phyloP scores from a whole-genome alignment of 169 alveolate genomes.

The Perkinsus olseni region DNA sequence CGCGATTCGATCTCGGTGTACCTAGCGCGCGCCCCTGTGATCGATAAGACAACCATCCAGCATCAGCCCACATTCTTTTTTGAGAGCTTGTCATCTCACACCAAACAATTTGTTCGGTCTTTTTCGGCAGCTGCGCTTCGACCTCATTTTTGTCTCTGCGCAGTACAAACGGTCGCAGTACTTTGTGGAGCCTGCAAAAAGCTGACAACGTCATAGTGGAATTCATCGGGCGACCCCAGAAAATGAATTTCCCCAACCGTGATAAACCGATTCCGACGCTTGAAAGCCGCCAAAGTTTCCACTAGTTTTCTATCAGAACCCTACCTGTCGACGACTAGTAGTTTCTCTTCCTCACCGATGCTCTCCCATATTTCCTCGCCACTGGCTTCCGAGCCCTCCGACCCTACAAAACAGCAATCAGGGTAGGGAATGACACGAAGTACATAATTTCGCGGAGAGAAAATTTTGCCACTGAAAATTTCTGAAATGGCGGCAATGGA shows the following conservation, averaged over 20 bases:
- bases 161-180: slow-evolving; percentile 75
- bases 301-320: no score
- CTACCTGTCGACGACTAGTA: slow-evolving; percentile 4
- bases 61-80: slow-evolving; percentile 12
- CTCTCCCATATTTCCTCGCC: slow-evolving; percentile 60
- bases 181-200: slow-evolving; percentile 77
- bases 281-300: no score
- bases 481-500: no score
- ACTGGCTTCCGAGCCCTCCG: slow-evolving; percentile 55
- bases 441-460: no score
- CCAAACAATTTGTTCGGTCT: slow-evolving; percentile 71
- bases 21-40: slow-evolving; percentile 63
- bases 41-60: slow-evolving; percentile 21
- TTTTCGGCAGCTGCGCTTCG: slow-evolving; percentile 80
- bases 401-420: slow-evolving; percentile 28
- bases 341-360: slow-evolving; percentile 77
- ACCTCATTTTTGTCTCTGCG: slow-evolving; percentile 85
- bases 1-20: slow-evolving; percentile 43
- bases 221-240: no score
- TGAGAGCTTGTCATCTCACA: slow-evolving; percentile 67
- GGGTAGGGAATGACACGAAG: no score
- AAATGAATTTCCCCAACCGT: no score
- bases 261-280: no score
- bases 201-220: no score
- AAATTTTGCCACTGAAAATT: no score